phyloP scores from a whole-genome alignment of 148 eudicot species.

The Fagopyrum tataricum region DNA sequence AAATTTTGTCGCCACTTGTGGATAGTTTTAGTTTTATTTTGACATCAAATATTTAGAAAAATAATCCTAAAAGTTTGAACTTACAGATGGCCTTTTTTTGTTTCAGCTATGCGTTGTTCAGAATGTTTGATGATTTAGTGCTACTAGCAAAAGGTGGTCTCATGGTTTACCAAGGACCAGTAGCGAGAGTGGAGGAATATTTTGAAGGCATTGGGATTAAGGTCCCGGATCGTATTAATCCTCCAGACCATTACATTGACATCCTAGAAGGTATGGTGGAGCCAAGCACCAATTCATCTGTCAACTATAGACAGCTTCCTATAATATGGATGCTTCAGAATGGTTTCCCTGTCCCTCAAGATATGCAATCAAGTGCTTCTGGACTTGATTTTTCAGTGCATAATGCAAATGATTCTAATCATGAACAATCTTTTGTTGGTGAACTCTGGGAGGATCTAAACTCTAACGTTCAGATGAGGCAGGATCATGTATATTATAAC shows the following conservation, averaged over 20 bases:
- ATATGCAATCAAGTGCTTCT: constrained; percentile 13
- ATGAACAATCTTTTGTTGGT: constrained; percentile 11
- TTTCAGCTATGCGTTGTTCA: constrained; percentile 23
- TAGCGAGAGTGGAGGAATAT: constrained; percentile 13
- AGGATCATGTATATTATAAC: neutral
- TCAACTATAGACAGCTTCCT: constrained; percentile 16
- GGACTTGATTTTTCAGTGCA: neutral
- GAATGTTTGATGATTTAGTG: constrained; percentile 21
- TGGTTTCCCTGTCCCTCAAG: constrained; percentile 19
- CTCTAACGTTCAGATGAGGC: constrained; percentile 5
- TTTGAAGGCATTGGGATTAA: constrained; percentile 15
- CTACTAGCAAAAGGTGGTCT: constrained; percentile 22
- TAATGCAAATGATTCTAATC: neutral
- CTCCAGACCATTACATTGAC: constrained; percentile 21
- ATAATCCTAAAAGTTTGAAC: neutral
- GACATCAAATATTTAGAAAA: neutral
- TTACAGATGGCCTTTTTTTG: neutral
- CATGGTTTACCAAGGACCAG: constrained; percentile 20
- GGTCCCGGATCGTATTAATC: constrained; percentile 20
- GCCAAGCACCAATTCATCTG: neutral
- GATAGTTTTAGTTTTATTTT: neutral
- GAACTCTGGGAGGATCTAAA: constrained; percentile 16
- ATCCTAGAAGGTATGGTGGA: constrained; percentile 19
- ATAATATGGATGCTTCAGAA: constrained; percentile 21
- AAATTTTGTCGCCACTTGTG: neutral